phyloP scores from a whole-genome alignment of 2,329 filamentous ascomycete species.

The Fusarium bactridioides region DNA sequence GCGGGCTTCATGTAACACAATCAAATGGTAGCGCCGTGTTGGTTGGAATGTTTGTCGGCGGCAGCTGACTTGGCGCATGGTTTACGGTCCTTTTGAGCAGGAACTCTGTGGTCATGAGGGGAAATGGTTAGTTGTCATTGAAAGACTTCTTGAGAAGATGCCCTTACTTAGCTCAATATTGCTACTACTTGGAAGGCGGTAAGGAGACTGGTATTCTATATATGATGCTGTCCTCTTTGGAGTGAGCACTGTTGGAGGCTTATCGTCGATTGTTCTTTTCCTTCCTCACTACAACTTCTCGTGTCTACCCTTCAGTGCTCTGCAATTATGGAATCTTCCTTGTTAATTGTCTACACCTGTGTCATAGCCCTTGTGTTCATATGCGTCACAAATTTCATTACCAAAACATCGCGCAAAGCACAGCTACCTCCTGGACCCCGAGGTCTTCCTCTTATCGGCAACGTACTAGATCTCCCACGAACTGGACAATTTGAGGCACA shows the following conservation, averaged over 20 bases:
- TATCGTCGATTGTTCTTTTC: no score
- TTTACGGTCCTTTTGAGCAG: fast-evolving
- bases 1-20: neutral
- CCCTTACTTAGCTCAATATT: no score
- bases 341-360: fast-evolving
- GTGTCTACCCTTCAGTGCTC: no score
- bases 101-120: fast-evolving
- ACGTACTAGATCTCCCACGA: constrained; percentile 16
- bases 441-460: constrained; percentile 25
- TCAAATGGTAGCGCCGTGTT: neutral
- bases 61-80: neutral
- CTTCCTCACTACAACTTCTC: no score
- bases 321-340: neutral
- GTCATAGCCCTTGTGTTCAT: neutral
- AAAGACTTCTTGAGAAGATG: no score
- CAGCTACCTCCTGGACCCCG: constrained; percentile 20
- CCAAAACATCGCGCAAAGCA: neutral
- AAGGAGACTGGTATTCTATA: fast-evolving
- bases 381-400: fast-evolving
- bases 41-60: neutral
- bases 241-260: fast-evolving
- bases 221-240: fast-evolving
- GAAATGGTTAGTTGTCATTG: fast-evolving
- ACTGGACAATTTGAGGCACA: constrained; percentile 11
- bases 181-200: neutral